These are phyloP conservation scores for Aspergillus unguis DNA, from an alignment of 2,329 filamentous ascomycete species.

Conservation along the genomic window DNA sequence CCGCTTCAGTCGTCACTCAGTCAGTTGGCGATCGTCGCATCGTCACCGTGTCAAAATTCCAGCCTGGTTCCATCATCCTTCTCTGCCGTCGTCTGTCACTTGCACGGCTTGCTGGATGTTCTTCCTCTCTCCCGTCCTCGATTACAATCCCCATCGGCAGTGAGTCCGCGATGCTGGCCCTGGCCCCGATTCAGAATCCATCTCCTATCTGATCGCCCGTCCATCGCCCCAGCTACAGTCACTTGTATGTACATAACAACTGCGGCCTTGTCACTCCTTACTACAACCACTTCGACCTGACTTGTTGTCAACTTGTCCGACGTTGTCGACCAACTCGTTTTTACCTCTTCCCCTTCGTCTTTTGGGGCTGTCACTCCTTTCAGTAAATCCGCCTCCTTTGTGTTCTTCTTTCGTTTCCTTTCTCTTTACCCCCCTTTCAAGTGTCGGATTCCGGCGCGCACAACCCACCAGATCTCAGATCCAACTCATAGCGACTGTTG, in stretches of 20 bases:
- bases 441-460: background rate
- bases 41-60: slow-evolving; percentile 20
- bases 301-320: slow-evolving; percentile 13
- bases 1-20: slow-evolving; percentile 17
- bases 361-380: slow-evolving; percentile 21
- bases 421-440: background rate
- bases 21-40: slow-evolving; percentile 14
- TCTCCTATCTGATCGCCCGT: slow-evolving; percentile 12
- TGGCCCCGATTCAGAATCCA: background rate
- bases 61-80: slow-evolving; percentile 8
- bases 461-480: slow-evolving; percentile 8
- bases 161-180: background rate
- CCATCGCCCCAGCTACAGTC: background rate
- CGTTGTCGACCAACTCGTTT: slow-evolving; percentile 12
- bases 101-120: background rate
- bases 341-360: slow-evolving; percentile 9
- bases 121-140: background rate
- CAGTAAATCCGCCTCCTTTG: slow-evolving; percentile 15
- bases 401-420: background rate
- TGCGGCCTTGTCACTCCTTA: slow-evolving; percentile 16
- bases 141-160: background rate
- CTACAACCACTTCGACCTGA: slow-evolving; percentile 12
- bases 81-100: slow-evolving; percentile 2
- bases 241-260: slow-evolving; percentile 4
- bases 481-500: background rate